Percentiles rank a stretch among this genome's conserved stretches.
phyloP scores from a whole-genome alignment of 169 alveolate species.

The Plasmodium reichenowi region DNA sequence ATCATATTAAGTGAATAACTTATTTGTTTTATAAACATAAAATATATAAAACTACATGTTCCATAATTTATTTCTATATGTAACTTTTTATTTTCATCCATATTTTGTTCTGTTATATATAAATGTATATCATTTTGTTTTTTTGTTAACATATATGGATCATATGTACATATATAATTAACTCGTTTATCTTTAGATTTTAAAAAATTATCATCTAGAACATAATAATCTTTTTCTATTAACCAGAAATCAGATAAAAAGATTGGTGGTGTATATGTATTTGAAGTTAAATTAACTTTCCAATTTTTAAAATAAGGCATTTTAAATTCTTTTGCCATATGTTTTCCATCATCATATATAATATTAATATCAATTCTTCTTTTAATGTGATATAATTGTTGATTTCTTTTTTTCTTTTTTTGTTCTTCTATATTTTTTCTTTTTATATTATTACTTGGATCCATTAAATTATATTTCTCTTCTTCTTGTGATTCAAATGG shows the following conservation, averaged over 20 bases:
- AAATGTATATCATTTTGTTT: constrained; percentile 42
- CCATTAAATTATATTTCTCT: constrained; percentile 60
- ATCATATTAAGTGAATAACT: constrained; percentile 59
- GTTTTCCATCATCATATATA: constrained; percentile 72
- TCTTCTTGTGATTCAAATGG: constrained; percentile 56
- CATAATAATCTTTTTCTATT: constrained; percentile 77
- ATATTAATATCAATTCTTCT: constrained; percentile 79
- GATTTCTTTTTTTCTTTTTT: constrained; percentile 11
- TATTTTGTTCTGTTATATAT: constrained; percentile 26
- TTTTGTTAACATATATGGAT: constrained; percentile 73
- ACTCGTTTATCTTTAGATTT: constrained; percentile 55
- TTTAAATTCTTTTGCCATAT: constrained; percentile 71
- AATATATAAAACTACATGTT: constrained; percentile 72
- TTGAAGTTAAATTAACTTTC: constrained; percentile 67
- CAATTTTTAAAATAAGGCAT: constrained; percentile 79
- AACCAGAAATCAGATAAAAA: constrained; percentile 83
- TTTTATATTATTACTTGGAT: background rate
- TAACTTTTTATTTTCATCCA: constrained; percentile 48
- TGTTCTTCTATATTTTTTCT: constrained; percentile 14
- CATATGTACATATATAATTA: constrained; percentile 72
- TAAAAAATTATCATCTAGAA: constrained; percentile 48
- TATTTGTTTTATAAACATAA: constrained; percentile 65
- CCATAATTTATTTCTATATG: constrained; percentile 53
- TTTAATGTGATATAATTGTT: constrained; percentile 78
- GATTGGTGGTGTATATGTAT: constrained; percentile 78